These are phyloP conservation scores for Ceratocystis harringtonii DNA, from an alignment of 2,329 filamentous ascomycete genomes.

Conservation along the genomic window DNA sequence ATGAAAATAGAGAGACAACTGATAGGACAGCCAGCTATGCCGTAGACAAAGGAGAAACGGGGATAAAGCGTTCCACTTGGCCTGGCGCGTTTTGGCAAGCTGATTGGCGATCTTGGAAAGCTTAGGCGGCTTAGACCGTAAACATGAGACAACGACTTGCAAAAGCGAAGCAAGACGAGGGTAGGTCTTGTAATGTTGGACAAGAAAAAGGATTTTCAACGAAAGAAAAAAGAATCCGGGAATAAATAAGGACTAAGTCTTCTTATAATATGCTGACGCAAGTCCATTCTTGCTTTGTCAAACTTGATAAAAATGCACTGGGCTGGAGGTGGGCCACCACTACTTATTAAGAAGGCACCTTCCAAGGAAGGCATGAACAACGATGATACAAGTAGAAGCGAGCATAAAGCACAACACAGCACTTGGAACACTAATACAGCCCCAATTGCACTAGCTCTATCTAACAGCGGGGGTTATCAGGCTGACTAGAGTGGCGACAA, in stretches of 20 bases:
- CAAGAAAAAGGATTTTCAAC: not conserved
- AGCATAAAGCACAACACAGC: not conserved
- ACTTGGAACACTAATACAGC: no score
- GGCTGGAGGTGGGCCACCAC: not conserved
- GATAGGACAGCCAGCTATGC: no score
- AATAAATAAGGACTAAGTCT: not conserved
- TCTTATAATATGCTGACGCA: no score
- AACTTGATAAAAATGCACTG: not conserved
- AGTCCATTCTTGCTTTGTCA: no score
- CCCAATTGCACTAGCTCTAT: no score
- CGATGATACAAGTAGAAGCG: not conserved
- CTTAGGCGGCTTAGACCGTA: not conserved
- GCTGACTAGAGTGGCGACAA: not conserved
- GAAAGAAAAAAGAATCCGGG: conserved; percentile 4
- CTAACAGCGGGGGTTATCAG: not conserved
- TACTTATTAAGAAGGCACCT: not conserved
- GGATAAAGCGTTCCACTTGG: not conserved
- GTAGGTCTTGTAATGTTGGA: not conserved
- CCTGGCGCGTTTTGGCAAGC: not conserved
- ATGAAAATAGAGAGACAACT: not conserved
- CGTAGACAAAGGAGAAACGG: not conserved
- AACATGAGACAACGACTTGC: not conserved
- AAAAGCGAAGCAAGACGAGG: not conserved
- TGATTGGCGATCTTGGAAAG: not conserved
- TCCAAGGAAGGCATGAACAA: not conserved